Base-by-base conservation (phyloP, 176 grass and related monocot genomes). In the Juncus inflexus region DNA sequence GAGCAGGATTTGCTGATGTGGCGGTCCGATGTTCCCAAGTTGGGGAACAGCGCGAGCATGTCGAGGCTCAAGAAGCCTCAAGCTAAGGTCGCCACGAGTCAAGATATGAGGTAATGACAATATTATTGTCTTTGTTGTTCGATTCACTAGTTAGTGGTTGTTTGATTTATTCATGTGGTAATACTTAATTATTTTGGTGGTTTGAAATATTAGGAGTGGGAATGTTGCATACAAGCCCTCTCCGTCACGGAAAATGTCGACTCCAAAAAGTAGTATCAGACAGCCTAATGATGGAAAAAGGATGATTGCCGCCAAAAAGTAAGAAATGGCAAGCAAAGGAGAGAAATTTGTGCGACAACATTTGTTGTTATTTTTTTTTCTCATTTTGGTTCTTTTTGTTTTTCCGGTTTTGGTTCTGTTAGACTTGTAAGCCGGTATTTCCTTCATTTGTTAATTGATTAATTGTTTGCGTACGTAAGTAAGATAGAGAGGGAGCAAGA, bases 61-160 rank as follows among this genome's bases (percentile, higher is more conserved):
- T 88, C 87, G 55, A 72, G 51, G 65, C 64, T 73, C 64, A 99
- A 86, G 80, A 91, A 77, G 57, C 80, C 75, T 64, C 83, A 82
- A 55, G 60, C 41, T 57, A 83, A 80, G 67, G 16, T 54, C 62
- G 59, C 13, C 19, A 78, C 82, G 67, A 76, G 37, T 60, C 67
- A 75, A 69, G 15, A 73, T 45, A 74, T 50, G 40, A 92, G 82
- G 92, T 91, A 65, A 78, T 38, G 58, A 47, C 6, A 11, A 4
- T 9, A 57, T 59, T 72, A 40, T 9, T 72, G 16, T 41, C 52
- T 57, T 58, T 42, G 15, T 37, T 5, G 4, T 19, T 70, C 10
- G n/a, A 54, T 70, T 10, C 55, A 37, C 49, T 62, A 3, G 80
- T n/a, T 51, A 42, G 70, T 77, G 52, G 73, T 72, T 28, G 37